Evolutionary conservation across 2,329 filamentous ascomycete genomes (phyloP), one percentile per base, ranked within the genome.

Genomic region (Ophiosphaerella korrae): DNA sequence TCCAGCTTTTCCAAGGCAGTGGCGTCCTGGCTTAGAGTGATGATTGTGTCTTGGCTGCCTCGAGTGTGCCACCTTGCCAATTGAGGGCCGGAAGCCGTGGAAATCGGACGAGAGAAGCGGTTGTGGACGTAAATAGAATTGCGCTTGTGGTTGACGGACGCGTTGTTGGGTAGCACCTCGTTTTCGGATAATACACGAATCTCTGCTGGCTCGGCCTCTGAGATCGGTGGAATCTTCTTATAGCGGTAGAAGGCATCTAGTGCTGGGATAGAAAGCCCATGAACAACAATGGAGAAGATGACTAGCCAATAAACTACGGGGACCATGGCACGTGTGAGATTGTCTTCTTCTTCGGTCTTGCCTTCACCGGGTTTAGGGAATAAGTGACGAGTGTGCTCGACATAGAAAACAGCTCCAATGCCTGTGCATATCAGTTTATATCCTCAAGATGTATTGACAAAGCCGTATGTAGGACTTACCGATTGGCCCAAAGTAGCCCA

Each of bases 401-500:
- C 75, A 33, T 78, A 79, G 11, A 75, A 74, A 38, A 79, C 73
- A 0, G 76, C 75, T 1, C 75, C 77, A 23, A 78, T 70, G 4
- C 76, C 75, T 48, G 40, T 33, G 14, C 29, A n/a, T 42, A 21
- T 34, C 29, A 26, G 13, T n/a, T n/a, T n/a, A n/a, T n/a, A n/a
- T n/a, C n/a, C n/a, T n/a, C n/a, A n/a, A n/a, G n/a, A n/a, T n/a
- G n/a, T n/a, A n/a, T n/a, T n/a, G n/a, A n/a, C n/a, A n/a, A n/a
- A n/a, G n/a, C n/a, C n/a, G n/a, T n/a, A n/a, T n/a, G n/a, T n/a
- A n/a, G 3, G 5, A 50, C 59, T 48, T 45, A 58, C 64, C 63
- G 37, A 78, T 77, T 9, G 75, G 76, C 1, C 74, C 76, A 53
- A 78, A 78, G 52, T 85, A 84, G 0, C 83, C 83, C 81, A 85